These are phyloP conservation scores for Fusarium kyushuense DNA, from an alignment of 2,329 filamentous ascomycete genomes.

Conservation along the genomic window DNA sequence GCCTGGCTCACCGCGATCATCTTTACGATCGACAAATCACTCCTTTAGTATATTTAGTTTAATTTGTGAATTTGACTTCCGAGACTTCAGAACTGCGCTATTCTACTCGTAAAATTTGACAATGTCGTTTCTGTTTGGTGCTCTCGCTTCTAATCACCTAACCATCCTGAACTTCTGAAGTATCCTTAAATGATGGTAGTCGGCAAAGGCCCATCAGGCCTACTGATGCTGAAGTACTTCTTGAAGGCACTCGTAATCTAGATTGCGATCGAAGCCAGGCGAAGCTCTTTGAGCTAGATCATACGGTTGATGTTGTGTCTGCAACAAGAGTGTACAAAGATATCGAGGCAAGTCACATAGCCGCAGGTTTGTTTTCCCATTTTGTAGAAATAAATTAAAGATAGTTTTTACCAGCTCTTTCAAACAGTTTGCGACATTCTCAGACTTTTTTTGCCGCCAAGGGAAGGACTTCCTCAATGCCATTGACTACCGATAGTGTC, in stretches of 20 bases:
- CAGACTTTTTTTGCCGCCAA: not conserved
- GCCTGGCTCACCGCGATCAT: not conserved
- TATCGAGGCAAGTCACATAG: not conserved
- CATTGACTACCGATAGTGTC: not conserved
- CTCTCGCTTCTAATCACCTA: rapidly evolving
- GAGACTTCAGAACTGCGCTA: not conserved
- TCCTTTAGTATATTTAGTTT: not conserved
- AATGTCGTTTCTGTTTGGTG: not conserved
- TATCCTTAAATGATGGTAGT: not conserved
- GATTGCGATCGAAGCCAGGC: not conserved
- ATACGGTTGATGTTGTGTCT: not conserved
- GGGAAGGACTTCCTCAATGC: not conserved
- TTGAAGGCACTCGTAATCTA: not conserved
- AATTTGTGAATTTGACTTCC: not conserved
- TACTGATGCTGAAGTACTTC: not conserved
- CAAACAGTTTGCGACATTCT: not conserved
- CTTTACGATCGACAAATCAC: rapidly evolving
- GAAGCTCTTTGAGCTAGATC: not conserved
- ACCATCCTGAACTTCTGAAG: rapidly evolving
- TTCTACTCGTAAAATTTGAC: not conserved
- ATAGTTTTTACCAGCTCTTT: not conserved
- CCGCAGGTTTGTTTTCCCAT: not conserved
- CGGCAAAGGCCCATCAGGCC: not conserved
- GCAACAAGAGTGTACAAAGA: not conserved
- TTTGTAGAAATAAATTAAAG: not conserved